A percentile compares a stretch with the other conserved stretches of the same genome.
Evolutionary conservation across 345 rosid genomes (phyloP).

Genomic region (Gossypium stocksii): DNA sequence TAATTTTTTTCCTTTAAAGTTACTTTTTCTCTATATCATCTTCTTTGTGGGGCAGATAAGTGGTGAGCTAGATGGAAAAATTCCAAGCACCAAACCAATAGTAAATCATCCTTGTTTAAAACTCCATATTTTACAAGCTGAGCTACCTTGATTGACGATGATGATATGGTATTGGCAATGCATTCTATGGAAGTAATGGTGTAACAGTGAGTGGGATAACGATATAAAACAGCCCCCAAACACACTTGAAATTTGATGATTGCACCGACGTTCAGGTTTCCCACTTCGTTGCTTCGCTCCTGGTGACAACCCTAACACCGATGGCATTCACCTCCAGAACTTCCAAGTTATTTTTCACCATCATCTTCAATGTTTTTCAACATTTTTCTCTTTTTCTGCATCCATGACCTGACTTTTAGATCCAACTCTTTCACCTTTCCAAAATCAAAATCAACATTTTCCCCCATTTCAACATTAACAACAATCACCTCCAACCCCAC

Average conservation of each 20-base stretch:
- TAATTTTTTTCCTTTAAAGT: no score
- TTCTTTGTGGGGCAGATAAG: constrained; percentile 25
- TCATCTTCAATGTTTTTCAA: no score
- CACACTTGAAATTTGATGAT: constrained; percentile 75
- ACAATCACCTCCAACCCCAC: no score
- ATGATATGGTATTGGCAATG: not conserved
- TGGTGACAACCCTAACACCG: constrained; percentile 76
- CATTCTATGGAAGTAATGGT: constrained; percentile 60
- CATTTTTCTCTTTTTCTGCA: no score
- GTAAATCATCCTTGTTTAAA: constrained; percentile 29
- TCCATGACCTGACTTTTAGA: not conserved
- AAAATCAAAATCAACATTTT: not conserved
- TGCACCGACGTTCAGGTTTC: constrained; percentile 62
- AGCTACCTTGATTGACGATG: not conserved
- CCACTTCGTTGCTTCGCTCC: constrained; percentile 54
- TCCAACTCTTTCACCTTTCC: not conserved
- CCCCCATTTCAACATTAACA: no score
- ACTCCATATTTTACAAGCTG: not conserved
- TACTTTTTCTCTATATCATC: no score
- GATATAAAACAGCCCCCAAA: constrained; percentile 83
- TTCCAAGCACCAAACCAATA: constrained; percentile 75
- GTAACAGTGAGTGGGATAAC: constrained; percentile 72
- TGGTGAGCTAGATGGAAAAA: constrained; percentile 29
- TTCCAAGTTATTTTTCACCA: constrained; percentile 24
- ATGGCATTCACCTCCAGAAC: constrained; percentile 87